Conservation (phyloP, 805 yeast species). For the Priceomyces castillae region DNA sequence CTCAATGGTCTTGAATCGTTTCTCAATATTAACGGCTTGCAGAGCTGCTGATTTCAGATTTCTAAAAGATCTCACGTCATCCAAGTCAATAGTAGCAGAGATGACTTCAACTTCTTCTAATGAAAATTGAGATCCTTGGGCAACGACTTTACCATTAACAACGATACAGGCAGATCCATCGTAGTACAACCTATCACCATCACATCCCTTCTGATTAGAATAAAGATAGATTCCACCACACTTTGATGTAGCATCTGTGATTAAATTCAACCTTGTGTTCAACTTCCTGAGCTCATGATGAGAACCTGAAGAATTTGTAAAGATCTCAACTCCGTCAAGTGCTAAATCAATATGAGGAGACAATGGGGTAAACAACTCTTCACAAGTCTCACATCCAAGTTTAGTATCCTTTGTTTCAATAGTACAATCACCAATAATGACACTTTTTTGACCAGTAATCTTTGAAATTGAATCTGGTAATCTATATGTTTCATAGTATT, state of each 20-base stretch:
- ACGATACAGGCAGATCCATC: slow-evolving; percentile 97
- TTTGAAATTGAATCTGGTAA: slow-evolving; percentile 70
- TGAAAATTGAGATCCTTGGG: slow-evolving; percentile 91
- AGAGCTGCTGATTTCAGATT: slow-evolving; percentile 71
- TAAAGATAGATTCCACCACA: slow-evolving; percentile 96
- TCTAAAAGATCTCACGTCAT: slow-evolving; percentile 84
- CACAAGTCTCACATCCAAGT: slow-evolving; percentile 98
- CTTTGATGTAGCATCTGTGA: slow-evolving; percentile 88
- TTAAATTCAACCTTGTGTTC: slow-evolving; percentile 77
- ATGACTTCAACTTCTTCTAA: slow-evolving; percentile 90
- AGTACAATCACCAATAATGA: slow-evolving; percentile 88
- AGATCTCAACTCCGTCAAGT: slow-evolving; percentile 94
- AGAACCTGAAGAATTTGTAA: slow-evolving; percentile 95
- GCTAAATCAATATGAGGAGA: slow-evolving; percentile 92
- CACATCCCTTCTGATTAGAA: slow-evolving; percentile 96
- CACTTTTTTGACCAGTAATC: slow-evolving; percentile 63
- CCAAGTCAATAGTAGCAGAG: slow-evolving; percentile 91
- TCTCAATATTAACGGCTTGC: slow-evolving; percentile 52
- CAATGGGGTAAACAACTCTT: slow-evolving; percentile 93
- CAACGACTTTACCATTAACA: slow-evolving; percentile 86
- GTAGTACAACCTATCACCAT: slow-evolving; percentile 93
- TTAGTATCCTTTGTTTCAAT: slow-evolving; percentile 80
- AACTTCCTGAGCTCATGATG: slow-evolving; percentile 94
- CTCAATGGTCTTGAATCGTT: slow-evolving; percentile 54
- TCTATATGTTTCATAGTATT: slow-evolving; percentile 66